Conservation (phyloP, 768 basidiomycete genomes). For the Rhodotorula kratochvilovae region DNA sequence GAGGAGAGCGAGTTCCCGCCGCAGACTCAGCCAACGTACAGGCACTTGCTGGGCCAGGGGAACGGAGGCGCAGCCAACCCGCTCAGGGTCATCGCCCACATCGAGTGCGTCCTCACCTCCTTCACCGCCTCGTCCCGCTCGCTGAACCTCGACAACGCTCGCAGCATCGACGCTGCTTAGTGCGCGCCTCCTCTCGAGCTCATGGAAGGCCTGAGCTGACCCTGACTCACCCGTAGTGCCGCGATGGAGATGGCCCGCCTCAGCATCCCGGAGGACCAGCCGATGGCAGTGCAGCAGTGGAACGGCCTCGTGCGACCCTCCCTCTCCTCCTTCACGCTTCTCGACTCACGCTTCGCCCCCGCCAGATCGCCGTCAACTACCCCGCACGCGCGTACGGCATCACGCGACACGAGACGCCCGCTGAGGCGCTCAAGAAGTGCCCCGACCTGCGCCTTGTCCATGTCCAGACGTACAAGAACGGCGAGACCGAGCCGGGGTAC, state of each 20-base stretch:
- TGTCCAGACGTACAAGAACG: slow-evolving; percentile 88
- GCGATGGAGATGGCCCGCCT: slow-evolving; percentile 77
- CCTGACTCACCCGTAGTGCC: slow-evolving; percentile 54
- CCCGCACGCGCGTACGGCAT: slow-evolving; percentile 89
- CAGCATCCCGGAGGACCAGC: slow-evolving; percentile 52
- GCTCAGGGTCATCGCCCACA: slow-evolving; percentile 77
- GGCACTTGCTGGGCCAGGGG: slow-evolving; percentile 21
- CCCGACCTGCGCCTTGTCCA: slow-evolving; percentile 80
- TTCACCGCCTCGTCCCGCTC: not conserved
- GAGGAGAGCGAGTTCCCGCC: slow-evolving; percentile 50
- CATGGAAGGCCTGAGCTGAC: not conserved
- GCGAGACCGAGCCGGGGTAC: slow-evolving; percentile 79
- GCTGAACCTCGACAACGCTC: too few relatives aligned
- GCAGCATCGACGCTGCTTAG: not conserved
- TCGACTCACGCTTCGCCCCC: not conserved
- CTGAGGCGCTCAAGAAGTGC: slow-evolving; percentile 68
- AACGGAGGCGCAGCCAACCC: slow-evolving; percentile 53
- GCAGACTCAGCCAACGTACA: slow-evolving; percentile 7
- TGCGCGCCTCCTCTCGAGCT: not conserved
- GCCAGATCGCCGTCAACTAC: slow-evolving; percentile 84
- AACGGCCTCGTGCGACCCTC: slow-evolving; percentile 54
- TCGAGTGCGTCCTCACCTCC: slow-evolving; percentile 42
- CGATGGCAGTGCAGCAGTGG: slow-evolving; percentile 57
- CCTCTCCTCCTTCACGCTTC: not conserved
- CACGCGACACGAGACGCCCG: slow-evolving; percentile 75